Conservation (phyloP, 371 early-diverging fungal species). For the Mucor sp. region DNA sequence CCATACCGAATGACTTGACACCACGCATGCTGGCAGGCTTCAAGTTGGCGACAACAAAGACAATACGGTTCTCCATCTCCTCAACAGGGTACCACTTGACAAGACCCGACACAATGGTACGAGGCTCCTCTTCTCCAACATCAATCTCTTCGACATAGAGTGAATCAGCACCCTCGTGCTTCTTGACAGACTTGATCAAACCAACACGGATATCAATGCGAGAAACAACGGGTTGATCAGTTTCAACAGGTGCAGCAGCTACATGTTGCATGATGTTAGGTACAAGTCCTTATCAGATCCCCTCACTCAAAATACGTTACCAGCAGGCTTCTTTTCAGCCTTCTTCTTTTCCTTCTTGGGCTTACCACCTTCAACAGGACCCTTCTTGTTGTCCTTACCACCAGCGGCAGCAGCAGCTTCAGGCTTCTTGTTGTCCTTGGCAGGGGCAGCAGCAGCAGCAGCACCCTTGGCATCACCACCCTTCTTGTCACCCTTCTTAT, state of each 20-base stretch:
- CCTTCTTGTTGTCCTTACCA: constrained; percentile 47
- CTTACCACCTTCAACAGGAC: constrained; percentile 23
- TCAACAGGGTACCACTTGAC: constrained; percentile 90
- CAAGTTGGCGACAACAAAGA: constrained; percentile 68
- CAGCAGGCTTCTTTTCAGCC: constrained; percentile 55
- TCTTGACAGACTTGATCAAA: constrained; percentile 77
- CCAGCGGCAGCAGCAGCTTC: constrained; percentile 29
- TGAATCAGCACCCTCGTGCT: constrained; percentile 93
- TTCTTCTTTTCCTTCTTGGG: constrained; percentile 69
- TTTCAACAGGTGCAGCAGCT: constrained; percentile 48
- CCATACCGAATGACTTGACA: constrained; percentile 94
- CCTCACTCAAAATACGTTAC: constrained; percentile 7
- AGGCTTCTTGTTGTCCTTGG: constrained; percentile 44
- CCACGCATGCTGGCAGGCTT: constrained; percentile 97
- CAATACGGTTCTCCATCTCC: constrained; percentile 72
- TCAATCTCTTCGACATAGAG: constrained; percentile 96
- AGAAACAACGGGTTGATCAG: constrained; percentile 68
- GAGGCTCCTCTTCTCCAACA: constrained; percentile 80
- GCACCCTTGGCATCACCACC: constrained; percentile 9
- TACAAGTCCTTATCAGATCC: neutral
- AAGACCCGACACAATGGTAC: constrained; percentile 92
- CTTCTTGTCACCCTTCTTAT: constrained; percentile 36
- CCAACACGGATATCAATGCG: constrained; percentile 95
- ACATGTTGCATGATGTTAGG: neutral
- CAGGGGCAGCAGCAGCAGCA: constrained; percentile 24